A percentile compares a stretch with the other conserved stretches of the same genome.
These are phyloP conservation scores for Holtermanniella nyarrowii DNA, from an alignment of 768 basidiomycete genomes.

Conservation along the genomic window DNA sequence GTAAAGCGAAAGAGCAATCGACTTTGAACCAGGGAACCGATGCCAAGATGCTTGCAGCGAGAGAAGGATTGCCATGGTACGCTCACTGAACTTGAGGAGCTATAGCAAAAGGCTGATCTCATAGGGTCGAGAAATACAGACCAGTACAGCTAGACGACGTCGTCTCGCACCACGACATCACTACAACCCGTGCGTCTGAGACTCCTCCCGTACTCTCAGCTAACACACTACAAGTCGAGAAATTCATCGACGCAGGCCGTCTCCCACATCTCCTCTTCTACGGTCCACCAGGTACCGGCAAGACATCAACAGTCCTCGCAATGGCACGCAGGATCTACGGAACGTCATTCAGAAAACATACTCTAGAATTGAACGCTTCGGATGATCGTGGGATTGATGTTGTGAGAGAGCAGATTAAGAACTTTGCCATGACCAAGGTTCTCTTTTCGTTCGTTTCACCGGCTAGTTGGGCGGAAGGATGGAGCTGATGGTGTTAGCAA, in stretches of 20 bases:
- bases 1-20: conserved; percentile 17
- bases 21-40: neutral
- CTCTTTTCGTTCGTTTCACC: conserved; percentile 45
- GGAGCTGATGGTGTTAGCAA: conserved; percentile 51
- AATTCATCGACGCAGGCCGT: conserved; percentile 88
- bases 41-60: conserved; percentile 46
- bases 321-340: conserved; percentile 94
- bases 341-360: conserved; percentile 71
- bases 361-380: conserved; percentile 93
- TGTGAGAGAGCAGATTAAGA: conserved; percentile 96
- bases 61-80: conserved; percentile 84
- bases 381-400: conserved; percentile 98
- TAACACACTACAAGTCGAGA: conserved; percentile 57
- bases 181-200: conserved; percentile 69
- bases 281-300: conserved; percentile 95
- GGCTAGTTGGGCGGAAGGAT: neutral
- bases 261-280: conserved; percentile 93
- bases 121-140: conserved; percentile 95
- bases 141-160: conserved; percentile 86
- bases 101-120: neutral
- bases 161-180: conserved; percentile 94
- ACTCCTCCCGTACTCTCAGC: neutral
- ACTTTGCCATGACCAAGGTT: conserved; percentile 91
- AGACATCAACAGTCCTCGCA: conserved; percentile 93
- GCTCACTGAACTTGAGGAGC: neutral